These are phyloP conservation scores for Calonectria multiphialidica DNA, from an alignment of 2,329 filamentous ascomycete species.

Conservation along the genomic window DNA sequence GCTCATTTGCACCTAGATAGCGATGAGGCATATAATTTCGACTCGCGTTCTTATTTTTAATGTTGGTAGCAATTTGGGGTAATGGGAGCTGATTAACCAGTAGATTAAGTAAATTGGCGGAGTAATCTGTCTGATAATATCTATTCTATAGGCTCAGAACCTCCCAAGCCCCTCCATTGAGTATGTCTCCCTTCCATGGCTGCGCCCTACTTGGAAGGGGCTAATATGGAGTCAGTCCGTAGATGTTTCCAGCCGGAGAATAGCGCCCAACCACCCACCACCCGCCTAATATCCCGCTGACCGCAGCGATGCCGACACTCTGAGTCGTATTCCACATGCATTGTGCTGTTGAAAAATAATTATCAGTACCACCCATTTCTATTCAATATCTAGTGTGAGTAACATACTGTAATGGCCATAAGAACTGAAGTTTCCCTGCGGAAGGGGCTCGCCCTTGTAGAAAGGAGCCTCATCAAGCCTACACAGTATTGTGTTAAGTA, in stretches of 20 bases:
- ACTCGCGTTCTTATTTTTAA: no score
- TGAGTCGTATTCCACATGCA: not conserved
- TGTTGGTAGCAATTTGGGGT: no score
- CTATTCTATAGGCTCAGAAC: no score
- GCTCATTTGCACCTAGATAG: no score
- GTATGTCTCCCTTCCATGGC: no score
- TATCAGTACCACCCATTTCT: not conserved
- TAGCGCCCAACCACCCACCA: slow-evolving; percentile 5
- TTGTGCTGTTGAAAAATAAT: not conserved
- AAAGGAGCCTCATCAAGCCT: not conserved
- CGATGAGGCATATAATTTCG: no score
- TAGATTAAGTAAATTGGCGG: no score
- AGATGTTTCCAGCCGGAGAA: not conserved
- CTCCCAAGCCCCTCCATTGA: no score
- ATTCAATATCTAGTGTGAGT: not conserved
- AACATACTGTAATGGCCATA: not conserved
- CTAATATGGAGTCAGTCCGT: not conserved
- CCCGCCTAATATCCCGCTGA: not conserved
- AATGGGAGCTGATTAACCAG: no score
- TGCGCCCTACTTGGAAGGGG: no score
- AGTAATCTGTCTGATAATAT: no score
- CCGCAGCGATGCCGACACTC: not conserved
- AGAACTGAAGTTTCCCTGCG: not conserved
- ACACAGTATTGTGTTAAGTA: not conserved
- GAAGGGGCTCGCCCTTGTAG: not conserved